A percentile compares a stretch with the other conserved stretches of the same genome.
Evolutionary conservation across 306 rosid genomes (phyloP).

Genomic region (Vigna unguiculata): DNA sequence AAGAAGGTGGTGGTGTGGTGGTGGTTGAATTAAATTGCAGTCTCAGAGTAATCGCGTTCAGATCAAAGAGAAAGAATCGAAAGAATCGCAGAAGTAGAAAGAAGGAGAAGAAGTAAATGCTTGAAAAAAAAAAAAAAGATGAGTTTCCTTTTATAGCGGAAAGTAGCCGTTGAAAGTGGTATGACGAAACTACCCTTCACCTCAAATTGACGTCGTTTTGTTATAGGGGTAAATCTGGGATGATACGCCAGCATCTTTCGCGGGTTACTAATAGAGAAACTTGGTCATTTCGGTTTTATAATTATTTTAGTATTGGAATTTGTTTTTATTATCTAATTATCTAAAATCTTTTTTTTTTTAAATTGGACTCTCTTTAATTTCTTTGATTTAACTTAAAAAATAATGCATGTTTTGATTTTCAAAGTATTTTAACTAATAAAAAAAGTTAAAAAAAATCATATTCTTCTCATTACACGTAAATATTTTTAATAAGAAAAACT

Average conservation of each 20-base stretch:
- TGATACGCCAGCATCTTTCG: background rate
- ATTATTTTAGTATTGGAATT: background rate
- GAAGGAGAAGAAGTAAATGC: background rate
- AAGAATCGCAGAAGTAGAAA: background rate
- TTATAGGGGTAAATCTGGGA: background rate
- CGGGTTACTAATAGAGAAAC: background rate
- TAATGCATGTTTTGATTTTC: background rate
- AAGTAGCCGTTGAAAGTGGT: conserved; percentile 46
- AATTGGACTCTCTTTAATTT: background rate
- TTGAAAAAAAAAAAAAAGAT: background rate
- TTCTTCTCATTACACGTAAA: background rate
- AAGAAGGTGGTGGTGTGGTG: background rate
- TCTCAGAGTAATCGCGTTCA: background rate
- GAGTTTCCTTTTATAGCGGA: background rate
- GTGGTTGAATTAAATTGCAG: background rate
- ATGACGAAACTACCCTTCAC: conserved; percentile 35
- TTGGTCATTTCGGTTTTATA: background rate
- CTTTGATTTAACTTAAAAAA: background rate
- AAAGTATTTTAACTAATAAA: background rate
- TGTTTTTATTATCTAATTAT: background rate
- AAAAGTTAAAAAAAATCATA: background rate
- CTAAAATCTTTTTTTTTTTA: background rate
- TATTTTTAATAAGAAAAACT: no score
- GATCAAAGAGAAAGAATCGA: background rate
- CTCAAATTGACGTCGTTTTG: background rate